Percentiles rank a stretch among this genome's conserved stretches.
These are phyloP conservation scores for Pelargonium nanum DNA, from an alignment of 345 rosid genomes.

Conservation along the genomic window DNA sequence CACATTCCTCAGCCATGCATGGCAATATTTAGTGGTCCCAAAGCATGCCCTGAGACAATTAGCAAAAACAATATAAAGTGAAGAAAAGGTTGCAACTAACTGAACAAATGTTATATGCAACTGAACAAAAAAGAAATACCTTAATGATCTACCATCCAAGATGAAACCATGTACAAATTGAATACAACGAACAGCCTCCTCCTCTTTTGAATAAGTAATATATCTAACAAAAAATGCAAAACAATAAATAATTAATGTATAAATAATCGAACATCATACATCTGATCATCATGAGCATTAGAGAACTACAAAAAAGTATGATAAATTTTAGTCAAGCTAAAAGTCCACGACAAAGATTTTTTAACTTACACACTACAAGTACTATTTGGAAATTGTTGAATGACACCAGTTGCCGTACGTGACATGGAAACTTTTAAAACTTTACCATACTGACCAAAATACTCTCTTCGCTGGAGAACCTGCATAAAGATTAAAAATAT, in stretches of 20 bases:
- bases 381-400: constrained; percentile 82
- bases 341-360: neutral
- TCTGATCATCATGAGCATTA: neutral
- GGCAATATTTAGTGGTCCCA: constrained; percentile 94
- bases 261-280: neutral
- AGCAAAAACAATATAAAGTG: neutral
- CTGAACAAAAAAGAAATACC: constrained; percentile 25
- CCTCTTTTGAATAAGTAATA: constrained; percentile 80
- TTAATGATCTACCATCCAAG: constrained; percentile 71
- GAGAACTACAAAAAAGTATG: too few species aligned
- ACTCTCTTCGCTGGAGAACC: constrained; percentile 70
- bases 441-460: constrained; percentile 90
- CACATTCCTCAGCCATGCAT: constrained; percentile 94
- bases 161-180: constrained; percentile 87
- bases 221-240: constrained; percentile 36
- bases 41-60: constrained; percentile 64
- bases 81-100: neutral
- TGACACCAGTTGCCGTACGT: constrained; percentile 67
- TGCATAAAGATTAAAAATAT: constrained; percentile 18
- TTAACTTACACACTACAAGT: constrained; percentile 85
- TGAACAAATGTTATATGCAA: neutral
- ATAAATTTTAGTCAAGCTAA: neutral
- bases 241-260: neutral
- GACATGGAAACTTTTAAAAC: constrained; percentile 87
- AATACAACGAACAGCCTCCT: constrained; percentile 89